phyloP scores from a whole-genome alignment of 108 stramenopile species.

The Cyclotella atomus region DNA sequence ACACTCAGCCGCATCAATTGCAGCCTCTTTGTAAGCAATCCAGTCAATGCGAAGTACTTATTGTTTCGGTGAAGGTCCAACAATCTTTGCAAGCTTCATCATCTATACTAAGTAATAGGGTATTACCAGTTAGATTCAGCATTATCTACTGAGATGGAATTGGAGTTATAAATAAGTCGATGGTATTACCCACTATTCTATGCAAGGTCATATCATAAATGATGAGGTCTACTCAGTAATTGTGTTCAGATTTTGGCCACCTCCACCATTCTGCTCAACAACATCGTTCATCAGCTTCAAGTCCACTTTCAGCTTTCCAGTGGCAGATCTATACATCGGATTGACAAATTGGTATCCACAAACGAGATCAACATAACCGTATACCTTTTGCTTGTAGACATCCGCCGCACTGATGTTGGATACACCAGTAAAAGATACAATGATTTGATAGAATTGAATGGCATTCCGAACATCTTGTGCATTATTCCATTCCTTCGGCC shows the following conservation, averaged over 20 bases:
- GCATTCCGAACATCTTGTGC: constrained; percentile 51
- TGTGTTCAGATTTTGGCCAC: constrained; percentile 38
- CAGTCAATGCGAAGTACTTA: too few species aligned
- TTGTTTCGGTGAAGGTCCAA: too few species aligned
- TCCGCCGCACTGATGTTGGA: constrained; percentile 39
- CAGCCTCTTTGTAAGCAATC: too few species aligned
- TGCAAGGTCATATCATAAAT: too few species aligned
- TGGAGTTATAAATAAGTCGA: too few species aligned
- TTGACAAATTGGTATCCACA: constrained; percentile 54
- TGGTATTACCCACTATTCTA: too few species aligned
- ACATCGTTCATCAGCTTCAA: constrained; percentile 70
- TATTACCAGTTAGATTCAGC: too few species aligned
- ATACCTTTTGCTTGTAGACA: constrained; percentile 52
- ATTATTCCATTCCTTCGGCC: constrained; percentile 71
- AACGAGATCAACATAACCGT: constrained; percentile 31
- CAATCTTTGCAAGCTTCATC: too few species aligned
- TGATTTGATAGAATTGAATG: constrained; percentile 41
- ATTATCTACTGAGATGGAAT: too few species aligned
- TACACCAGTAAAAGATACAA: constrained; percentile 46
- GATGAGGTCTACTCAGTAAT: constrained; percentile 6
- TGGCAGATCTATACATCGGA: constrained; percentile 25
- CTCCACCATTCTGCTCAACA: constrained; percentile 69
- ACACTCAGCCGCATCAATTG: too few species aligned
- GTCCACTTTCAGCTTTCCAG: constrained; percentile 64
- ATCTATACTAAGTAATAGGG: too few species aligned